Conservation (phyloP, 2,329 filamentous ascomycete genomes). For the Ciborinia camelliae region DNA sequence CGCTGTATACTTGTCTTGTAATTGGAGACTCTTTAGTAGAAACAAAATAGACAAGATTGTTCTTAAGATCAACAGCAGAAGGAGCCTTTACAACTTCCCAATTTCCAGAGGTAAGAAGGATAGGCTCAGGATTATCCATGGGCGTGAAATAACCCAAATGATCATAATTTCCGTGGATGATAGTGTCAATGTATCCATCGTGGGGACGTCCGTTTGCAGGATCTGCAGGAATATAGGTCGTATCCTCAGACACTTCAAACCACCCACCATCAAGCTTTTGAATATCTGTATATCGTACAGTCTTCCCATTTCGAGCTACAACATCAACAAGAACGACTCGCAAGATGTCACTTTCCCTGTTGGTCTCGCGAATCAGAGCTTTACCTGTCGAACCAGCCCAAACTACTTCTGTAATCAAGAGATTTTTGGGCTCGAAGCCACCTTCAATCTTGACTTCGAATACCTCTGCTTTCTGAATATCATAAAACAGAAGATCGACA, state of each 20-base stretch:
- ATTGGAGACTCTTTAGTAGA: conserved; percentile 83
- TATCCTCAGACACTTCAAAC: conserved; percentile 91
- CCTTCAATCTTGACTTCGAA: conserved; percentile 76
- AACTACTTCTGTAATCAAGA: conserved; percentile 87
- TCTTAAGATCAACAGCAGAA: conserved; percentile 76
- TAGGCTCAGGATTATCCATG: conserved; percentile 74
- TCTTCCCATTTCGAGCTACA: conserved; percentile 65
- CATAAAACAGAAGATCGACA: conserved; percentile 85
- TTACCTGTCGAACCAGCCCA: conserved; percentile 76
- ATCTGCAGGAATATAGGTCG: conserved; percentile 82
- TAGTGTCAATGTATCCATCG: conserved; percentile 89
- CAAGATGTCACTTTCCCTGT: conserved; percentile 88
- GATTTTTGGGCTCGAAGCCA: conserved; percentile 75
- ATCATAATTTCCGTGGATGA: conserved; percentile 82
- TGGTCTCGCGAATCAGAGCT: conserved; percentile 86
- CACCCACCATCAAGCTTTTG: conserved; percentile 88
- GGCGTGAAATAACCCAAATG: conserved; percentile 93
- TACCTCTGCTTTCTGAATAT: conserved; percentile 69
- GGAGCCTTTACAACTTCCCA: conserved; percentile 92
- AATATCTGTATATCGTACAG: conserved; percentile 76
- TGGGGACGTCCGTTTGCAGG: conserved; percentile 68
- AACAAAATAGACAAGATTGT: conserved; percentile 88
- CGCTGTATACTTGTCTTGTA: conserved; percentile 87
- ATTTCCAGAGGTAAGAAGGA: conserved; percentile 79
- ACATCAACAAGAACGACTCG: conserved; percentile 86